Evolutionary conservation across 179 eudicot genomes (phyloP).

Genomic region (Monotropa hypopitys): DNA sequence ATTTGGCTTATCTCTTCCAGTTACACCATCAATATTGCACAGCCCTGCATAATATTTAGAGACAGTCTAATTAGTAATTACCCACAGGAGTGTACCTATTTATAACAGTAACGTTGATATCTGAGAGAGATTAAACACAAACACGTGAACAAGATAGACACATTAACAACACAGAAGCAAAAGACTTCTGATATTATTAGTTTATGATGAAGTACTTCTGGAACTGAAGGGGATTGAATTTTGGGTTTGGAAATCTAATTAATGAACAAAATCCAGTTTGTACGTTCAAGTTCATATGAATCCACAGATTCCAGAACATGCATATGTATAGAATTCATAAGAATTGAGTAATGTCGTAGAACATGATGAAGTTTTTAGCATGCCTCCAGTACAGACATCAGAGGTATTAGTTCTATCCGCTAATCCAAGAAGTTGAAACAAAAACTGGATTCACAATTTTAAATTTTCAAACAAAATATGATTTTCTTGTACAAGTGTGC

Average conservation of each 20-base stretch:
- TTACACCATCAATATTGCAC: slow-evolving; percentile 37
- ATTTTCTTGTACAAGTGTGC: neutral
- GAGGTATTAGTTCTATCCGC: too few relatives aligned
- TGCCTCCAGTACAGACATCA: neutral
- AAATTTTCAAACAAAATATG: neutral
- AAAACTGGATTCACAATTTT: neutral
- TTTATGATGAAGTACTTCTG: too few relatives aligned
- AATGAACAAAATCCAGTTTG: neutral
- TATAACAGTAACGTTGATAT: neutral
- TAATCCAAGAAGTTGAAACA: neutral
- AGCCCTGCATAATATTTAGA: slow-evolving; percentile 37
- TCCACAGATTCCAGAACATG: neutral
- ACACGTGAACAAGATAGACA: neutral
- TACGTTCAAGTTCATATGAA: neutral
- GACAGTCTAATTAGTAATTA: neutral
- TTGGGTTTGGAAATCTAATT: neutral
- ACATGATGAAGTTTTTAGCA: too few relatives aligned
- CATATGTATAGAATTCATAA: neutral
- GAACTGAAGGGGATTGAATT: too few relatives aligned
- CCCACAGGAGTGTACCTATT: neutral
- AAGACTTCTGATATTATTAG: too few relatives aligned
- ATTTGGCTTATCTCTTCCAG: slow-evolving; percentile 48
- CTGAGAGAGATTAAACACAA: neutral
- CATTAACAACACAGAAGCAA: neutral
- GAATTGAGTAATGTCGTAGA: too few relatives aligned